Conservation (phyloP, 177 flowering plant genomes). For the Vitis hybrid region DNA sequence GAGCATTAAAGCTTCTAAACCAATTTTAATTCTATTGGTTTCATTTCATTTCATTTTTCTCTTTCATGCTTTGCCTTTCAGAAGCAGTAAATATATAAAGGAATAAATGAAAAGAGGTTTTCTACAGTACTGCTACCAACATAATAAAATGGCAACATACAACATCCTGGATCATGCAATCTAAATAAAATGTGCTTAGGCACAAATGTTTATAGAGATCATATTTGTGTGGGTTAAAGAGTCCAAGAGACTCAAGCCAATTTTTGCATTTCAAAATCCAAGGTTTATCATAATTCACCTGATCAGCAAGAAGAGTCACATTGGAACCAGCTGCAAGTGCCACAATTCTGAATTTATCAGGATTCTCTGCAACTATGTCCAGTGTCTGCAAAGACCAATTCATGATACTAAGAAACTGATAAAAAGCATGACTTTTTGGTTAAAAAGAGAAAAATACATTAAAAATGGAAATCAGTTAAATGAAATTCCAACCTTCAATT, state of each 20-base stretch:
- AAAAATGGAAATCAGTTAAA: background rate
- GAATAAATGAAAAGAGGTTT: no score
- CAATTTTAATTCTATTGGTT: background rate
- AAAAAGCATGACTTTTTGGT: background rate
- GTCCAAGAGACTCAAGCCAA: no score
- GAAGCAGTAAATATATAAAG: no score
- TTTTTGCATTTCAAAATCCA: no score
- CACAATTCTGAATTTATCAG: conserved; percentile 86
- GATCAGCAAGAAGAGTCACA: conserved; percentile 96
- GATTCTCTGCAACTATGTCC: conserved; percentile 96
- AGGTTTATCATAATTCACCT: conserved; percentile 43
- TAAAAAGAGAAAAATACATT: background rate
- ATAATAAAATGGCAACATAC: no score
- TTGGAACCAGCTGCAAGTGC: conserved; percentile 99
- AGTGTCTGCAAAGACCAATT: conserved; percentile 60
- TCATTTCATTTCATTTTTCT: no score
- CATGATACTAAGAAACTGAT: background rate
- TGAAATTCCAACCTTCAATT: no score
- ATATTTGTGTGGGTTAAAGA: no score
- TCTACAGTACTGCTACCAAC: no score
- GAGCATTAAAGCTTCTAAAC: background rate
- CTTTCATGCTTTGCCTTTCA: no score
- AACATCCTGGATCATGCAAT: background rate
- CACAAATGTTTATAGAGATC: background rate
- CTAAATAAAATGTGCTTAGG: background rate